phyloP scores from a whole-genome alignment of 2,329 filamentous ascomycete genomes.

The Pyrenophora graminea region DNA sequence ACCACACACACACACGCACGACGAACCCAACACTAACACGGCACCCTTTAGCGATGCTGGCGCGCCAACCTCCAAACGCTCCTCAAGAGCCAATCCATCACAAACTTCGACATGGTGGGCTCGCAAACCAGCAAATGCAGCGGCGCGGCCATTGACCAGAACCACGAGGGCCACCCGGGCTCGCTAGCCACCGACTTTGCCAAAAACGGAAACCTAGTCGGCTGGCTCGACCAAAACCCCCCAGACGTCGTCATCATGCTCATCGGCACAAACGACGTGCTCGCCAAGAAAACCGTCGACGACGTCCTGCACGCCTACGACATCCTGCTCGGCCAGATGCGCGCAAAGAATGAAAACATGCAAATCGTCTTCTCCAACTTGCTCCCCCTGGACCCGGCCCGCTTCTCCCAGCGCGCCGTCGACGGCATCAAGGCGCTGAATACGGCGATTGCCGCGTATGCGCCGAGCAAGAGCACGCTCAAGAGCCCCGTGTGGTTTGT shows the following conservation, averaged over 20 bases:
- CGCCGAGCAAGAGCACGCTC: slow-evolving; percentile 23
- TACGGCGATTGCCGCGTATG: slow-evolving; percentile 23
- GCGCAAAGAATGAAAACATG: slow-evolving; percentile 47
- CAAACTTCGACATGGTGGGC: slow-evolving; percentile 45
- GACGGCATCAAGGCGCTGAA: slow-evolving; percentile 28
- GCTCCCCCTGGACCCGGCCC: slow-evolving; percentile 31
- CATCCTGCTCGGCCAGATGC: slow-evolving; percentile 50
- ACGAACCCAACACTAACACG: slow-evolving; percentile 8
- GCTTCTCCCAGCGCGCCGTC: slow-evolving; percentile 24
- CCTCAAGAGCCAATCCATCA: slow-evolving; percentile 28
- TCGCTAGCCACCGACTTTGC: slow-evolving; percentile 48
- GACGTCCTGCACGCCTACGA: slow-evolving; percentile 47
- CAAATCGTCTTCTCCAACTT: slow-evolving; percentile 46
- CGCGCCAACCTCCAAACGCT: slow-evolving; percentile 40
- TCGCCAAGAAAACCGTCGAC: neutral
- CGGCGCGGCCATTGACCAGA: slow-evolving; percentile 49
- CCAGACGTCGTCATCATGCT: slow-evolving; percentile 55
- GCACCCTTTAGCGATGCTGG: slow-evolving; percentile 39
- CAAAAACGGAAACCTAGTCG: slow-evolving; percentile 44
- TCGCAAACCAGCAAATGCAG: slow-evolving; percentile 42
- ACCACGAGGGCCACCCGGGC: slow-evolving; percentile 54
- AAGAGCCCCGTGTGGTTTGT: slow-evolving; percentile 35
- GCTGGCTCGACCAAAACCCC: slow-evolving; percentile 46
- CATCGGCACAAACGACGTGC: slow-evolving; percentile 50
- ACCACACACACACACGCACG: neutral